A percentile compares a stretch with the other conserved stretches of the same genome.
Evolutionary conservation across 208 protist genomes (phyloP).

Genomic region (Balamuthia mandrillaris): DNA sequence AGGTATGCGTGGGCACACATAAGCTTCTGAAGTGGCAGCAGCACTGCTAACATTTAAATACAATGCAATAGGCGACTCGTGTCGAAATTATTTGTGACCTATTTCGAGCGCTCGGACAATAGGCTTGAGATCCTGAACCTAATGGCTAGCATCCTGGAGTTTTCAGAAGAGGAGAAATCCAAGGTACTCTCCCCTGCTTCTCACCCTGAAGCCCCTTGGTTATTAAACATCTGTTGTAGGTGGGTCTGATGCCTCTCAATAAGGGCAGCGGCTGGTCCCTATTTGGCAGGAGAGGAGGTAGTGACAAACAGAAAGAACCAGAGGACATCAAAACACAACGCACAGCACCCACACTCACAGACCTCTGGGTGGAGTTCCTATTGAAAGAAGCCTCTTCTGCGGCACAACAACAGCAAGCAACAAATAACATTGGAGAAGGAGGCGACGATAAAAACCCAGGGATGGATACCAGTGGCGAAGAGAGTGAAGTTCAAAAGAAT

Average conservation of each 20-base stretch:
- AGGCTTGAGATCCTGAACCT: neutral
- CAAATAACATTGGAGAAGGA: too few species aligned
- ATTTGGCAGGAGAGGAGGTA: neutral
- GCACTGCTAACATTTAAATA: neutral
- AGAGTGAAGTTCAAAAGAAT: too few species aligned
- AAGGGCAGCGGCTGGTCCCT: neutral
- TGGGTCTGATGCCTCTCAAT: neutral
- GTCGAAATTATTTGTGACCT: neutral
- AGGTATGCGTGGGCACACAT: neutral
- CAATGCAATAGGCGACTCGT: neutral
- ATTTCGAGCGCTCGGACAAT: neutral
- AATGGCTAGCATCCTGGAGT: neutral
- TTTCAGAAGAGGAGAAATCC: neutral
- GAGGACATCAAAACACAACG: too few species aligned
- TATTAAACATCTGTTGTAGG: neutral
- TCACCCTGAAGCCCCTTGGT: neutral
- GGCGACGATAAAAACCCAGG: too few species aligned
- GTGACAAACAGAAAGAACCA: neutral
- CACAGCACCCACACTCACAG: neutral
- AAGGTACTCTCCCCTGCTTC: neutral
- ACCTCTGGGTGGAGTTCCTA: neutral
- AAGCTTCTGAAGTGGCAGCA: neutral
- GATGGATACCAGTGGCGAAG: too few species aligned
- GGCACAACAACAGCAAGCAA: too few species aligned
- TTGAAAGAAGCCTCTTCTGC: neutral